Conservation (phyloP, 352 stramenopile species). For the Globisporangium paddicum region DNA sequence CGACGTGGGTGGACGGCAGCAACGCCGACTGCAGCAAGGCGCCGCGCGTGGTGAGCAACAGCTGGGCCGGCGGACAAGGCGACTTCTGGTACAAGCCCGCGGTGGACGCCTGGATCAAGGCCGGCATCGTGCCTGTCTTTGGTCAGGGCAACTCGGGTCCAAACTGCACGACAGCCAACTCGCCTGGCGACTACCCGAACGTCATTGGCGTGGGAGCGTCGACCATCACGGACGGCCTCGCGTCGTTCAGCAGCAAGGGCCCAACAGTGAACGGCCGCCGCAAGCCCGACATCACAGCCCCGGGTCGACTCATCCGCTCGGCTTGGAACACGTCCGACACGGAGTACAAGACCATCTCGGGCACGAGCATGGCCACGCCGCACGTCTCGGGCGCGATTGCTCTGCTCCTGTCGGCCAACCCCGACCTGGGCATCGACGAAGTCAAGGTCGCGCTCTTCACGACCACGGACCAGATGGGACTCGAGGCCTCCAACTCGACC, state of each 20-base stretch:
- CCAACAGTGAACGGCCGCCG: constrained; percentile 9
- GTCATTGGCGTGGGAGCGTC: constrained; percentile 35
- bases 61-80: constrained; percentile 11
- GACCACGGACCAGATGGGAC: constrained; percentile 10
- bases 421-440: constrained; percentile 8
- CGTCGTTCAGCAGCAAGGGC: constrained; percentile 23
- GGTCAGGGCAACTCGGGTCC: constrained; percentile 9
- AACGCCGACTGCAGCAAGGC: constrained; percentile 11
- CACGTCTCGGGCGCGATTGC: constrained; percentile 20
- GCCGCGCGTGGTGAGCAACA: constrained; percentile 16
- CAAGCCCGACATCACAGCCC: constrained; percentile 26
- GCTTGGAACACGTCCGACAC: background rate
- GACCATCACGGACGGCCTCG: constrained; percentile 13
- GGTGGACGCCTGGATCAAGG: constrained; percentile 19
- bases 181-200: constrained; percentile 23
- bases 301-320: constrained; percentile 12
- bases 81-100: constrained; percentile 6
- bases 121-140: constrained; percentile 24
- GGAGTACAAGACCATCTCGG: constrained; percentile 8
- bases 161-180: constrained; percentile 19
- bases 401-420: constrained; percentile 14
- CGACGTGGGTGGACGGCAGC: background rate
- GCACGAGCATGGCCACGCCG: constrained; percentile 23
- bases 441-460: constrained; percentile 3
- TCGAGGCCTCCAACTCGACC: constrained; percentile 7